These are phyloP conservation scores for Cyclotella cryptica DNA, from an alignment of 108 stramenopile genomes.

Conservation along the genomic window DNA sequence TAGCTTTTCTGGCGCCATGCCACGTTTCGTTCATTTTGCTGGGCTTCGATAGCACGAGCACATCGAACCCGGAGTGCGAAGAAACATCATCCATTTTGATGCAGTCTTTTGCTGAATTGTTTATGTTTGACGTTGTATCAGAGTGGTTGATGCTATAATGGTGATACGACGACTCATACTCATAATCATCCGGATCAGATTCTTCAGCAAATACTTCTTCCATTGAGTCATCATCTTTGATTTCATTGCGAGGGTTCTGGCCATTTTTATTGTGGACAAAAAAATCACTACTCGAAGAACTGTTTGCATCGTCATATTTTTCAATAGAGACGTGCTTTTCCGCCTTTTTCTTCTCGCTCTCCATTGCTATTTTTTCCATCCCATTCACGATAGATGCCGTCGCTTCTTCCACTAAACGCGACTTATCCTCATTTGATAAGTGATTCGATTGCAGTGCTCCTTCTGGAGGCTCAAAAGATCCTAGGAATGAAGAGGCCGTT, in stretches of 20 bases:
- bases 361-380: conserved; percentile 36
- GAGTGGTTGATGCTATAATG: not conserved
- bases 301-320: conserved; percentile 22
- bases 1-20: conserved; percentile 40
- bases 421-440: conserved; percentile 18
- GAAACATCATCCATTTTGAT: conserved; percentile 8
- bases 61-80: conserved; percentile 28
- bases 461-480: conserved; percentile 45
- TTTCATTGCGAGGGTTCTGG: not conserved
- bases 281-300: conserved; percentile 39
- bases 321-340: not conserved
- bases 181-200: conserved; percentile 61
- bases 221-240: conserved; percentile 46
- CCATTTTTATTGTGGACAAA: conserved; percentile 22
- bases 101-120: not conserved
- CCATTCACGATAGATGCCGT: conserved; percentile 32
- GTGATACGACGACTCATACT: conserved; percentile 5
- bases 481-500: conserved; percentile 35
- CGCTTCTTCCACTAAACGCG: conserved; percentile 37
- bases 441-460: not conserved
- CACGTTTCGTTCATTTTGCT: conserved; percentile 35
- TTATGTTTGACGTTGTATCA: too few relatives aligned
- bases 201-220: conserved; percentile 60
- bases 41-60: conserved; percentile 34
- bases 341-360: conserved; percentile 3